A percentile compares a stretch with the other conserved stretches of the same genome.
Evolutionary conservation across 2,329 filamentous ascomycete genomes (phyloP).

Genomic region (Chalaropsis thielavioides): DNA sequence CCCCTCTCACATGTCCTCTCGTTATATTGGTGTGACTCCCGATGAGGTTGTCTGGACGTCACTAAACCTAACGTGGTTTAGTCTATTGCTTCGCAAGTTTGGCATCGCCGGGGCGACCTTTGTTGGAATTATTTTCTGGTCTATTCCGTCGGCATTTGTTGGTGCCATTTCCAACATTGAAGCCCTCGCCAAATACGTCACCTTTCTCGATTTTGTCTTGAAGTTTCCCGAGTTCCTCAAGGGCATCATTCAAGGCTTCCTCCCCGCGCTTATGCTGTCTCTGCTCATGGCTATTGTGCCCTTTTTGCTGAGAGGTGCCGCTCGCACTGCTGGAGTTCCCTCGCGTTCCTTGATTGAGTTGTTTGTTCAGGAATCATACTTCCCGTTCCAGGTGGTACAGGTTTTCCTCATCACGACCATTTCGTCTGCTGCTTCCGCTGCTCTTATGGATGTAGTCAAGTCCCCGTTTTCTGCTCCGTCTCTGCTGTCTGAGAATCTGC

Average conservation of each 20-base stretch:
- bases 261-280: slow-evolving; percentile 66
- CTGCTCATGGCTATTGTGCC: slow-evolving; percentile 74
- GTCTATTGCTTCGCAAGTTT: slow-evolving; percentile 55
- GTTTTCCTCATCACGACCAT: slow-evolving; percentile 74
- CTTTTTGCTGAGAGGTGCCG: slow-evolving; percentile 60
- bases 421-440: slow-evolving; percentile 56
- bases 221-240: slow-evolving; percentile 53
- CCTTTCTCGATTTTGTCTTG: slow-evolving; percentile 60
- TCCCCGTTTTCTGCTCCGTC: slow-evolving; percentile 21
- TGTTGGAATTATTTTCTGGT: slow-evolving; percentile 74
- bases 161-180: slow-evolving; percentile 75
- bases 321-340: slow-evolving; percentile 55
- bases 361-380: slow-evolving; percentile 66
- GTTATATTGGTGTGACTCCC: slow-evolving; percentile 68
- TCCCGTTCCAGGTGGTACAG: slow-evolving; percentile 66
- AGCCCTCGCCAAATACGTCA: slow-evolving; percentile 47
- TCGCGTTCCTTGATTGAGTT: slow-evolving; percentile 60
- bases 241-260: slow-evolving; percentile 67
- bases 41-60: slow-evolving; percentile 78
- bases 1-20: slow-evolving; percentile 68
- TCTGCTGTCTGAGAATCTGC: slow-evolving; percentile 54
- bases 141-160: slow-evolving; percentile 59
- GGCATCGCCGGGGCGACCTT: slow-evolving; percentile 51
- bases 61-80: slow-evolving; percentile 54
- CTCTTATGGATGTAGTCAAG: slow-evolving; percentile 44